These are phyloP conservation scores for Fusarium newnesense DNA, from an alignment of 2,329 filamentous ascomycete genomes.

Conservation along the genomic window DNA sequence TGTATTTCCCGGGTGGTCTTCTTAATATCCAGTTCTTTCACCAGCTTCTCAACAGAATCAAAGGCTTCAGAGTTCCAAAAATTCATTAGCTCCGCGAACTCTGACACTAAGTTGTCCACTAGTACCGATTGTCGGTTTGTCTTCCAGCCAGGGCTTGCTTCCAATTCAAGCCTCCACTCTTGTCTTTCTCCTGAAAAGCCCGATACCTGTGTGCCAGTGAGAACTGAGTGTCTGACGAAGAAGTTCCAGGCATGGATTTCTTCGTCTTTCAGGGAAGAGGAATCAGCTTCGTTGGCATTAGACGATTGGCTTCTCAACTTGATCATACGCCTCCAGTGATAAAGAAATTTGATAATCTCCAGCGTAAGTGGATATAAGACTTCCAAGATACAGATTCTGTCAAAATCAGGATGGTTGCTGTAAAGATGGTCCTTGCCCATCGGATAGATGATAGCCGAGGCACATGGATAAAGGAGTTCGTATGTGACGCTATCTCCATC, in stretches of 20 bases:
- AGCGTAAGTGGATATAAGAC: background rate
- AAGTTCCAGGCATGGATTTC: background rate
- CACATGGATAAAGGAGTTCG: slow-evolving; percentile 7
- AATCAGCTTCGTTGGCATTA: background rate
- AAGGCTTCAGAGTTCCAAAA: background rate
- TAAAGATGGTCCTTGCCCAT: background rate
- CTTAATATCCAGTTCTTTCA: background rate
- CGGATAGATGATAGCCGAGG: background rate
- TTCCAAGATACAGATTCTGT: background rate
- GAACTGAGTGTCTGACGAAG: background rate
- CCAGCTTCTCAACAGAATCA: background rate
- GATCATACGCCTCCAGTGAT: slow-evolving; percentile 11
- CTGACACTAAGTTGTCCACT: background rate
- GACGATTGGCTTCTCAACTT: background rate
- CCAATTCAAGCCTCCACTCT: slow-evolving; percentile 2
- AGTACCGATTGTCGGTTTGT: background rate
- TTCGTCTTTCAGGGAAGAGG: background rate
- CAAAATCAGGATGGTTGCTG: slow-evolving; percentile 4
- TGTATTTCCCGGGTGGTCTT: background rate
- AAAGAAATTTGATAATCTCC: slow-evolving; percentile 3
- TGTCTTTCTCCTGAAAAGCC: background rate
- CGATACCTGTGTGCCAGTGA: background rate
- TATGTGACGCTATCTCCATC: background rate
- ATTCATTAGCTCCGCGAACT: background rate
- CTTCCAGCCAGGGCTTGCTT: background rate